Evolutionary conservation across 23 red algal species (phyloP).

Genomic region (Gracilaria gracilis): DNA sequence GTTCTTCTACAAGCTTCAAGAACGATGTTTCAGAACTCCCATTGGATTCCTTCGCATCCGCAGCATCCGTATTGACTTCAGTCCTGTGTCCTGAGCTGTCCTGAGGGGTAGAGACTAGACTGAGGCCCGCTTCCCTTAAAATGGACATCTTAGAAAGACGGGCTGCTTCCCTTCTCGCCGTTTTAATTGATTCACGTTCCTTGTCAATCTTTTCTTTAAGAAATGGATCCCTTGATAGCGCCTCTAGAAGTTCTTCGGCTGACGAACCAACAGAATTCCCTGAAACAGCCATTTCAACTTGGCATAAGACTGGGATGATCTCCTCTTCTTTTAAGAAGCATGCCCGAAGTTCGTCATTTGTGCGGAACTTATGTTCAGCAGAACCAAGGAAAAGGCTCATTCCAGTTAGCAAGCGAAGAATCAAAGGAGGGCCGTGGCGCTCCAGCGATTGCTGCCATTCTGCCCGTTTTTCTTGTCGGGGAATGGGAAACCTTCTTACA

Average conservation of each 20-base stretch:
- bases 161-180: slow-evolving; percentile 75
- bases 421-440: slow-evolving; percentile 47
- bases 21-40: slow-evolving; percentile 17
- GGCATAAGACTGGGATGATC: slow-evolving; percentile 61
- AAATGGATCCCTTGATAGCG: slow-evolving; percentile 33
- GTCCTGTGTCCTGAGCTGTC: too few relatives aligned
- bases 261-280: slow-evolving; percentile 59
- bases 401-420: slow-evolving; percentile 63
- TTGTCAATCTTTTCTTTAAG: slow-evolving; percentile 50
- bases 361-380: slow-evolving; percentile 12
- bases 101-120: not conserved
- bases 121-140: slow-evolving; percentile 66
- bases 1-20: slow-evolving; percentile 65
- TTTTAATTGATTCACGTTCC: slow-evolving; percentile 51
- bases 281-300: slow-evolving; percentile 77
- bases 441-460: slow-evolving; percentile 62
- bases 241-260: slow-evolving; percentile 77
- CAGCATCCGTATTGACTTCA: not conserved
- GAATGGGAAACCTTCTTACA: slow-evolving; percentile 60
- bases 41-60: slow-evolving; percentile 1
- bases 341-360: not conserved
- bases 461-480: slow-evolving; percentile 23
- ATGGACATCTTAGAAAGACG: slow-evolving; percentile 57
- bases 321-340: slow-evolving; percentile 27
- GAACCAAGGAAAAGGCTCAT: slow-evolving; percentile 54